phyloP scores from a whole-genome alignment of 2,329 filamentous ascomycete species.

The Basipetospora sp. region DNA sequence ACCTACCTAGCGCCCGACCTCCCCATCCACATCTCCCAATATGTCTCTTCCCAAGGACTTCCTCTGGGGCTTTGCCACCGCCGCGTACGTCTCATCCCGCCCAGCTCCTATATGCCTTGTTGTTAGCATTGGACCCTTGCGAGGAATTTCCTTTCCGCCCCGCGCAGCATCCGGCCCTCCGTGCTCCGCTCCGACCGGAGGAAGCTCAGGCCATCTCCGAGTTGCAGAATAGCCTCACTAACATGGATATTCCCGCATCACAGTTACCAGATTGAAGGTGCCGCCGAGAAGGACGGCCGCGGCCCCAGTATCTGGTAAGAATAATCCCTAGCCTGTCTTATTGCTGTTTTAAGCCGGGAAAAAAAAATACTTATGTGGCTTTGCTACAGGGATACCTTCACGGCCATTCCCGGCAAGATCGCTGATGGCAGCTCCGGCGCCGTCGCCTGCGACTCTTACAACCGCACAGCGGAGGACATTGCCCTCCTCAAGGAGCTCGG shows the following conservation, averaged over 20 bases:
- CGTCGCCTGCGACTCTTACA: conserved; percentile 75
- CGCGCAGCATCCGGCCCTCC: not conserved
- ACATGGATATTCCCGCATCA: not conserved
- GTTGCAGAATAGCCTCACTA: not conserved
- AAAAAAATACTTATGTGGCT: too few species aligned
- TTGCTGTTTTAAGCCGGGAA: too few species aligned
- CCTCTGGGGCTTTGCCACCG: conserved; percentile 68
- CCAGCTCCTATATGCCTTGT: too few species aligned
- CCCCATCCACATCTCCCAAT: not conserved
- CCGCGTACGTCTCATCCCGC: conserved; percentile 37
- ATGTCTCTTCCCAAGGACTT: conserved; percentile 56
- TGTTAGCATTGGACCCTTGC: too few species aligned
- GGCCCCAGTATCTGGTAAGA: conserved; percentile 74
- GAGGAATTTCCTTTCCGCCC: not conserved
- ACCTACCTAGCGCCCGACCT: too few species aligned
- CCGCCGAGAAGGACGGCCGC: conserved; percentile 58
- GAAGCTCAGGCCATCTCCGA: too few species aligned
- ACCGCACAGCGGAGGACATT: conserved; percentile 64
- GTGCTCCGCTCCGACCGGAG: too few species aligned
- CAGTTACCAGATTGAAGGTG: conserved; percentile 82
- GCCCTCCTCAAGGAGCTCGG: conserved; percentile 59
- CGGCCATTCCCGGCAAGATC: conserved; percentile 65
- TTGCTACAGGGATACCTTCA: conserved; percentile 95
- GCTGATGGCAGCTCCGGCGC: conserved; percentile 61
- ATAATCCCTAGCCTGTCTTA: too few species aligned